Base-by-base conservation (phyloP, 768 basidiomycete genomes). In the Boletus subcaerulescens region DNA sequence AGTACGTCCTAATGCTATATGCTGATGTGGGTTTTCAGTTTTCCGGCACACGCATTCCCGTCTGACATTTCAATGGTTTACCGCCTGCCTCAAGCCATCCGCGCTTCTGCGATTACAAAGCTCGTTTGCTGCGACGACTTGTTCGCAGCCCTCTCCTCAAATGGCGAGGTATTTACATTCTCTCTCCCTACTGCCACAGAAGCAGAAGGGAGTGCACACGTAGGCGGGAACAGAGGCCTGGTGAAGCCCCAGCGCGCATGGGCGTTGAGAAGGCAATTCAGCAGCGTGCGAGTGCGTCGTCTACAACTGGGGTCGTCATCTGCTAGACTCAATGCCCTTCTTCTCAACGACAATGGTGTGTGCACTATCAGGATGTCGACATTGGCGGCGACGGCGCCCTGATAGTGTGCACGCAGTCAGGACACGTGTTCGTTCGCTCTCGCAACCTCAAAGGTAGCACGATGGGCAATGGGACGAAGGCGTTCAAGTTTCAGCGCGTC, bases 101-200 rank as follows among this genome's bases (percentile, higher is more conserved):
- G 81, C 58, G 85, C 82, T 53, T 80, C 91, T 0, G 81, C 78
- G 47, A 91, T 98, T 46, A 76, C 77, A 39, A 97, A 94, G 69
- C 78, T 99, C 48, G 85, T 85, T 8, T 82, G 80, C 46, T 89
- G 85, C 58, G 93, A 93, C 18, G 85, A 86, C 40, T 74, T 80
- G 1, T 91, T 98, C 60, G 93, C 89, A 0, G 90, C 92, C 0
- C 74, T 98, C 4, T 88, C 91, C 0, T 81, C 80, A 1, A 86
- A 86, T 47, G 96, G 96, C n/a, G 96, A 98, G 67, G 82, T 98
- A 3, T 98, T 92, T 68, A 89, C 86, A 0, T 97, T 95, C 65
- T 74, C 78, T 4, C 70, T 82, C 1, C 76, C 77, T 0, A 59
- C 68, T 11, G 67, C 76, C 38, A 51, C 69, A 17, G 73, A 75